Evolutionary conservation across 805 yeast species (phyloP), one percentile per base, ranked within the genome.

Genomic region (Ogataea nakhonphanomensis): DNA sequence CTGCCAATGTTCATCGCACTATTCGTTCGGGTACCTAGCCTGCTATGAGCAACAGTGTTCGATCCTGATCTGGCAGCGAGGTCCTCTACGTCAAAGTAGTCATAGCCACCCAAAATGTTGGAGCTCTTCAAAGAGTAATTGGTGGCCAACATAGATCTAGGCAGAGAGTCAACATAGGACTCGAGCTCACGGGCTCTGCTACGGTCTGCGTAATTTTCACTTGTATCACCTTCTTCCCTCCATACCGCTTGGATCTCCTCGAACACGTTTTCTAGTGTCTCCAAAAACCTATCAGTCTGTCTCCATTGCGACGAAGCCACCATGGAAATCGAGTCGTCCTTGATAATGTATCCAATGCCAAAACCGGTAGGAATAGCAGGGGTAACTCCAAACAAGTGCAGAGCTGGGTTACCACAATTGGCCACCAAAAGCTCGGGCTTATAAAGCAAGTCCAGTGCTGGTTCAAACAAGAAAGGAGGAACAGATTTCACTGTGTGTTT

Each of bases 241-340:
- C 69, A 65, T 12, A 61, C 49, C 11, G 63, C 44, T 45, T 66
- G 66, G 29, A 77, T 59, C 45, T 76, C 78, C 25, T 66, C 61
- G 37, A 77, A 56, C 41, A 76, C 78, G 9, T 73, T 67, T 39
- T 70, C 71, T 30, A 77, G 60, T 1, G 81, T 77, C 33, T 69
- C 72, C 46, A 76, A 65, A 51, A 76, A 76, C 53, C 82, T 62
- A 30, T 66, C 66, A 1, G 82, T 77, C 54, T 77, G 81, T 52
- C 82, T 68, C 67, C 78, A 79, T 55, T 77, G 78, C 1, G 81
- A 76, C 8, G 78, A 69, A 1, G 74, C 79, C 54, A 79, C 78
- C 37, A 65, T 48, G 7, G 66, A 50, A 25, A 77, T 67, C 3
- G 74, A 69, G 49, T 74, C 78, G 46, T 74, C 78, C 50, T 70